Evolutionary conservation across 2,329 filamentous ascomycete species (phyloP).

Genomic region (Aspergillus pseudoviridinutans): DNA sequence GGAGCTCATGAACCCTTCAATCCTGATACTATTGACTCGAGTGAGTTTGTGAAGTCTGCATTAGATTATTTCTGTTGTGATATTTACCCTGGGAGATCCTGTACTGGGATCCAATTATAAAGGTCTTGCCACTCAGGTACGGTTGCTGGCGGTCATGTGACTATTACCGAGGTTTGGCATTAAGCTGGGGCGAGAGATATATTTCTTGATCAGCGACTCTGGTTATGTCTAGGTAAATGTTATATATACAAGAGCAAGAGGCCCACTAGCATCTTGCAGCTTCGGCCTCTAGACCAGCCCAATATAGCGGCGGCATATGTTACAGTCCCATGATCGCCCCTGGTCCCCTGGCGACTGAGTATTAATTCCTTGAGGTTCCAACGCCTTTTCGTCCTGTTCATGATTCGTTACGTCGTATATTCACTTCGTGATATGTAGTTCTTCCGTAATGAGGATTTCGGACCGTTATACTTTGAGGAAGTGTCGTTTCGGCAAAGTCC

Average conservation of each 20-base stretch:
- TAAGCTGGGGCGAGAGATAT: neutral
- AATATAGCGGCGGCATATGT: neutral
- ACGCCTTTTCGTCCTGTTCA: neutral
- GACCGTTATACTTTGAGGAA: constrained; percentile 25
- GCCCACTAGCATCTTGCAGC: neutral
- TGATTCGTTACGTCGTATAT: neutral
- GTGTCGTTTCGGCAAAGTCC: constrained; percentile 57
- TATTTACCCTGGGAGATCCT: neutral
- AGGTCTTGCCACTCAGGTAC: neutral
- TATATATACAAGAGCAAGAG: neutral
- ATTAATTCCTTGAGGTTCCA: neutral
- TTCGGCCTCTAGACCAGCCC: neutral
- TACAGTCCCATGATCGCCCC: neutral
- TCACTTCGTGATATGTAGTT: constrained; percentile 12
- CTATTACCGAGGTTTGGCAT: neutral
- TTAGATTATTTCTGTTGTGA: neutral
- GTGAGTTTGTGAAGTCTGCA: neutral
- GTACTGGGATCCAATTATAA: neutral
- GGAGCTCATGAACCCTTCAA: neutral
- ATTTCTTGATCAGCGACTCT: neutral
- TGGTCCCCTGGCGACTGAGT: neutral
- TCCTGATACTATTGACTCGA: neutral
- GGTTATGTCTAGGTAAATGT: neutral
- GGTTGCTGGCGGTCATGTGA: neutral
- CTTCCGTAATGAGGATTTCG: neutral